These are phyloP conservation scores for Sungouiozyma ichnusensis DNA, from an alignment of 805 yeast species.

Conservation along the genomic window DNA sequence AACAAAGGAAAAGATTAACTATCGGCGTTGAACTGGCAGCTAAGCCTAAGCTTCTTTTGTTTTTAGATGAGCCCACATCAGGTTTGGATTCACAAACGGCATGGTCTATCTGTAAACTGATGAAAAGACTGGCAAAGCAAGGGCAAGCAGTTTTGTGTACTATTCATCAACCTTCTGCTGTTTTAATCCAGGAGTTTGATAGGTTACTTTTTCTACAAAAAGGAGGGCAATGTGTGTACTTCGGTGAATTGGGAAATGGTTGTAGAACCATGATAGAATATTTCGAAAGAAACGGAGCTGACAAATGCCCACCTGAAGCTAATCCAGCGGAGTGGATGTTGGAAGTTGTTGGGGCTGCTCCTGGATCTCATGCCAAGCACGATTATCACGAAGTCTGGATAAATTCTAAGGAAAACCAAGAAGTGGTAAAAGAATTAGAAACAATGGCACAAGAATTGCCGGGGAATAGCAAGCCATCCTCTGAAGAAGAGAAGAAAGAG, in stretches of 20 bases:
- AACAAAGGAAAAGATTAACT: conserved; percentile 51
- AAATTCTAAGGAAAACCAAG: conserved; percentile 50
- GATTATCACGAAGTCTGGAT: conserved; percentile 74
- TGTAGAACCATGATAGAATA: conserved; percentile 49
- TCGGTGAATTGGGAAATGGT: conserved; percentile 57
- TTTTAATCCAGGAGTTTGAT: conserved; percentile 67
- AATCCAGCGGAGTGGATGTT: conserved; percentile 93
- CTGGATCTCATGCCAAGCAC: conserved; percentile 63
- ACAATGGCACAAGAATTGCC: conserved; percentile 52
- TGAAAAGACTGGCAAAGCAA: conserved; percentile 47
- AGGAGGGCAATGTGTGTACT: conserved; percentile 69
- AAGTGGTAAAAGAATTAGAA: conserved; percentile 49
- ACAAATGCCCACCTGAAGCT: conserved; percentile 54
- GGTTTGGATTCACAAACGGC: conserved; percentile 63
- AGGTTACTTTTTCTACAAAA: conserved; percentile 56
- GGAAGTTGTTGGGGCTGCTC: conserved; percentile 75
- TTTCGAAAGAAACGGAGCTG: conserved; percentile 57
- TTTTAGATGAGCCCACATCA: conserved; percentile 61
- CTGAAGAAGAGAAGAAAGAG: conserved; percentile 27
- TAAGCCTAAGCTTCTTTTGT: conserved; percentile 48
- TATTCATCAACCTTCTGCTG: conserved; percentile 80
- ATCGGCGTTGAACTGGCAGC: conserved; percentile 62
- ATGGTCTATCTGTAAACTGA: conserved; percentile 52
- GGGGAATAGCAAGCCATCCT: conserved; percentile 26
- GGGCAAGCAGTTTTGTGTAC: conserved; percentile 65